Conservation (phyloP, 2,329 filamentous ascomycete genomes). For the Neonectria neomacrospora region DNA sequence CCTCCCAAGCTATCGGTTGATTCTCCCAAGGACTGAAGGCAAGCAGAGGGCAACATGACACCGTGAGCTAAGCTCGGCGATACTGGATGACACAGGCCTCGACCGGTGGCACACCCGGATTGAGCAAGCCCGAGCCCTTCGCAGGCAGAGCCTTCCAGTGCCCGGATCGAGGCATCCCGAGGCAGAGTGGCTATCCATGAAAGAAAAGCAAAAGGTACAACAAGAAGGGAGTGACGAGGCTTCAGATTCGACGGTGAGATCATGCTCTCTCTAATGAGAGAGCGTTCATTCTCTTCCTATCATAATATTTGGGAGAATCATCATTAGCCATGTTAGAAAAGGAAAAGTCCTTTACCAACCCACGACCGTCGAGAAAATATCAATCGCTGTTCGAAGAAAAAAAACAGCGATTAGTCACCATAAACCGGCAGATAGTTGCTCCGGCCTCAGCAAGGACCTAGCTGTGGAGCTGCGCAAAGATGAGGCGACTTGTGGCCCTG, state of each 20-base stretch:
- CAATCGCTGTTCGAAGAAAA: slow-evolving; percentile 4
- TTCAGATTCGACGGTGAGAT: slow-evolving; percentile 74
- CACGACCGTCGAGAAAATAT: slow-evolving; percentile 37
- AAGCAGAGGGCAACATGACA: not conserved
- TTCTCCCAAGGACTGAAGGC: not conserved
- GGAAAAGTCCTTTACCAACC: slow-evolving; percentile 36
- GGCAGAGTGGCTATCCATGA: not conserved
- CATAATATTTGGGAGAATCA: slow-evolving; percentile 69
- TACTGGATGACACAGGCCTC: not conserved
- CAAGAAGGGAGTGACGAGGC: slow-evolving; percentile 47
- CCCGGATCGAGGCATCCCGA: not conserved
- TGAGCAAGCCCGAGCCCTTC: not conserved
- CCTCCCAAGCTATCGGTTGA: not conserved
- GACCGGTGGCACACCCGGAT: not conserved
- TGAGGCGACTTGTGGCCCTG: slow-evolving; percentile 17
- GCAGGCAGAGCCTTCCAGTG: not conserved
- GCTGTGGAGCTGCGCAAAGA: slow-evolving; percentile 17
- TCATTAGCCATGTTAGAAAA: slow-evolving; percentile 63
- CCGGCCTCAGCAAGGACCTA: slow-evolving; percentile 27
- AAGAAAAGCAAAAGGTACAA: slow-evolving; percentile 20
- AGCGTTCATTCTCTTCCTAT: slow-evolving; percentile 78
- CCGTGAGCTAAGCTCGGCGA: not conserved
- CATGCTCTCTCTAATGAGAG: slow-evolving; percentile 63
- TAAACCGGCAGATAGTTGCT: slow-evolving; percentile 39
- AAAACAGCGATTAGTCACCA: slow-evolving; percentile 46